phyloP scores from a whole-genome alignment of 2,329 filamentous ascomycete species.

The Alternaria infectoria region DNA sequence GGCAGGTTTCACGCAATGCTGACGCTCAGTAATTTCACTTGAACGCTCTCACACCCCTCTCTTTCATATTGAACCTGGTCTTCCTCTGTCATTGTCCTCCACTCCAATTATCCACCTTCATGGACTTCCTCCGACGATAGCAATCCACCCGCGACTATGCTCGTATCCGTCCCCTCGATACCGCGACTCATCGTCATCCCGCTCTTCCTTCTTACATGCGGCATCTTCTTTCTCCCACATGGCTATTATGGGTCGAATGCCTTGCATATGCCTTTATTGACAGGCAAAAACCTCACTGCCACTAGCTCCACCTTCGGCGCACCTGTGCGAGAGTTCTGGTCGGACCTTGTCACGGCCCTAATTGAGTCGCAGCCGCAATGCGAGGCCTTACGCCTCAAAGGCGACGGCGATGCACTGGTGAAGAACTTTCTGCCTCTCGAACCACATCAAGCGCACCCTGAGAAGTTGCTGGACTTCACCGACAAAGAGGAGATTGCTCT shows the following conservation, averaged over 20 bases:
- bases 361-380: slow-evolving; percentile 22
- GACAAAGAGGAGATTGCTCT: slow-evolving; percentile 25
- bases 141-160: slow-evolving; percentile 12
- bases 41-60: neutral
- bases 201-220: slow-evolving; percentile 16
- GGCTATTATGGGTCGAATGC: slow-evolving; percentile 4
- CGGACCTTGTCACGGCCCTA: slow-evolving; percentile 19
- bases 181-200: slow-evolving; percentile 18
- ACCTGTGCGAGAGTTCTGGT: slow-evolving; percentile 20
- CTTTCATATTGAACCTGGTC: neutral
- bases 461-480: slow-evolving; percentile 23
- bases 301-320: slow-evolving; percentile 18
- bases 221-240: slow-evolving; percentile 16
- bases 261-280: neutral
- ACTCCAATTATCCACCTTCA: neutral
- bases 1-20: neutral
- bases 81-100: neutral
- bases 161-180: slow-evolving; percentile 18
- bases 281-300: slow-evolving; percentile 18
- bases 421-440: slow-evolving; percentile 18
- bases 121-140: slow-evolving; percentile 2
- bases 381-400: slow-evolving; percentile 15
- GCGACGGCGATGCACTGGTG: slow-evolving; percentile 7
- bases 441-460: slow-evolving; percentile 11
- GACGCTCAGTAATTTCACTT: neutral